phyloP scores from a whole-genome alignment of 2,329 filamentous ascomycete genomes.

The Aspergillus melleus region DNA sequence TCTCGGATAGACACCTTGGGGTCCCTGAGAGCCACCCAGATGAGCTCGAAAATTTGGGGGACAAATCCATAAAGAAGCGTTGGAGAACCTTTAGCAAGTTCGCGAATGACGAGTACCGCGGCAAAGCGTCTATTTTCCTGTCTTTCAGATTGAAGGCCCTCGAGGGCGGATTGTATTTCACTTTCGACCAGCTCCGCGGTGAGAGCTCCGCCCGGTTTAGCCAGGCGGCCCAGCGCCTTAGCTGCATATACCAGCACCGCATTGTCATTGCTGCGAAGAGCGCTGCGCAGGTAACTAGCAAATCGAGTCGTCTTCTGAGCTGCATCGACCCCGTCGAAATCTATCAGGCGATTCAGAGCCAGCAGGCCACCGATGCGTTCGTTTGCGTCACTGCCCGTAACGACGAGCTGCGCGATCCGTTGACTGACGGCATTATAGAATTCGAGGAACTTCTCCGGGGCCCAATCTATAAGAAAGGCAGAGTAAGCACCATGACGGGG shows the following conservation, averaged over 20 bases:
- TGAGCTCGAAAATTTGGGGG: slow-evolving; percentile 89
- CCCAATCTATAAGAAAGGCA: slow-evolving; percentile 61
- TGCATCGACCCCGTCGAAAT: slow-evolving; percentile 93
- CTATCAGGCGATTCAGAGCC: slow-evolving; percentile 87
- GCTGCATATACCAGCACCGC: slow-evolving; percentile 88
- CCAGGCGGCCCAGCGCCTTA: slow-evolving; percentile 83
- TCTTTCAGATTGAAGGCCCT: slow-evolving; percentile 94
- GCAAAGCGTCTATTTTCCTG: slow-evolving; percentile 92
- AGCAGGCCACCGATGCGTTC: slow-evolving; percentile 91
- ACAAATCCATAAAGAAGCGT: slow-evolving; percentile 96
- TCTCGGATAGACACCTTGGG: slow-evolving; percentile 87
- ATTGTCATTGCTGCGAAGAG: slow-evolving; percentile 87
- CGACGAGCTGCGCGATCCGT: slow-evolving; percentile 70
- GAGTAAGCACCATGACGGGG: slow-evolving; percentile 12
- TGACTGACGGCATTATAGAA: slow-evolving; percentile 68
- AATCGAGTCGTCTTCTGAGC: slow-evolving; percentile 94
- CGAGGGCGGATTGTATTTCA: slow-evolving; percentile 91
- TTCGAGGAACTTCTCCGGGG: slow-evolving; percentile 72
- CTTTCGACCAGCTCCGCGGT: slow-evolving; percentile 96
- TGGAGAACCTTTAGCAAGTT: slow-evolving; percentile 87
- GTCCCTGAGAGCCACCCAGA: slow-evolving; percentile 92
- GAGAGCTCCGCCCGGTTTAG: slow-evolving; percentile 86
- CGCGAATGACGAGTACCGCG: slow-evolving; percentile 84
- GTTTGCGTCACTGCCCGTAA: slow-evolving; percentile 80
- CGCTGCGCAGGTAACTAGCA: slow-evolving; percentile 81